These are phyloP conservation scores for Microdochium trichocladiopsis DNA, from an alignment of 2,329 filamentous ascomycete species.

Conservation along the genomic window DNA sequence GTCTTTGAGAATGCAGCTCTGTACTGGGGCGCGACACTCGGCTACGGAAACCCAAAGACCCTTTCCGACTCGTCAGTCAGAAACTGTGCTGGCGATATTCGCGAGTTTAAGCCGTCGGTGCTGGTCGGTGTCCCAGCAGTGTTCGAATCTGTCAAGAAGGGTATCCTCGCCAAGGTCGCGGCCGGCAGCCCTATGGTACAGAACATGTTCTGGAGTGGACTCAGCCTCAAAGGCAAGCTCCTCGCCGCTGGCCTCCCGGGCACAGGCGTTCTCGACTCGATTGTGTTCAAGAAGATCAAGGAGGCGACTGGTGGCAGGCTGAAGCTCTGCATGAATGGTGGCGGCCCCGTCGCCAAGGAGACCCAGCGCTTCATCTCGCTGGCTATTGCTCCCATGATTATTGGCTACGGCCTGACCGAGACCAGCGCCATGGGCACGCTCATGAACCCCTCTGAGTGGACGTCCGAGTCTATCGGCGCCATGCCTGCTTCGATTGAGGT, in stretches of 20 bases:
- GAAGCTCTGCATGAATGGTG: slow-evolving; percentile 78
- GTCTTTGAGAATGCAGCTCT: slow-evolving; percentile 81
- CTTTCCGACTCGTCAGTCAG: slow-evolving; percentile 75
- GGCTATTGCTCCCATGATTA: slow-evolving; percentile 84
- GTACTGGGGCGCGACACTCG: slow-evolving; percentile 83
- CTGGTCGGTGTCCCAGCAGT: slow-evolving; percentile 83
- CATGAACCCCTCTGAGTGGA: slow-evolving; percentile 75
- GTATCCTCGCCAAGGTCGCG: slow-evolving; percentile 71
- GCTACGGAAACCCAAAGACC: slow-evolving; percentile 81
- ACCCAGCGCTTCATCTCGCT: slow-evolving; percentile 84
- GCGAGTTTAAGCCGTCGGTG: slow-evolving; percentile 75
- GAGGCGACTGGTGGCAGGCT: slow-evolving; percentile 79
- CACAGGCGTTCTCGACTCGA: slow-evolving; percentile 61
- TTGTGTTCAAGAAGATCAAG: slow-evolving; percentile 89
- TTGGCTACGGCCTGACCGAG: slow-evolving; percentile 82
- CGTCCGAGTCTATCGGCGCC: slow-evolving; percentile 64
- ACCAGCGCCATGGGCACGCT: slow-evolving; percentile 70
- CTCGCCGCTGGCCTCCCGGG: slow-evolving; percentile 54
- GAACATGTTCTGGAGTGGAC: slow-evolving; percentile 64
- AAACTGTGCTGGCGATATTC: slow-evolving; percentile 83
- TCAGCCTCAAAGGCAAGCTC: slow-evolving; percentile 44
- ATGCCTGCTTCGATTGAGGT: slow-evolving; percentile 68
- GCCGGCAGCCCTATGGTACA: slow-evolving; percentile 59
- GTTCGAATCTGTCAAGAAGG: slow-evolving; percentile 90
- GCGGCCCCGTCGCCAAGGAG: slow-evolving; percentile 76